Evolutionary conservation across 306 rosid genomes (phyloP), one percentile per base, ranked within the genome.

Genomic region (Datisca glomerata): DNA sequence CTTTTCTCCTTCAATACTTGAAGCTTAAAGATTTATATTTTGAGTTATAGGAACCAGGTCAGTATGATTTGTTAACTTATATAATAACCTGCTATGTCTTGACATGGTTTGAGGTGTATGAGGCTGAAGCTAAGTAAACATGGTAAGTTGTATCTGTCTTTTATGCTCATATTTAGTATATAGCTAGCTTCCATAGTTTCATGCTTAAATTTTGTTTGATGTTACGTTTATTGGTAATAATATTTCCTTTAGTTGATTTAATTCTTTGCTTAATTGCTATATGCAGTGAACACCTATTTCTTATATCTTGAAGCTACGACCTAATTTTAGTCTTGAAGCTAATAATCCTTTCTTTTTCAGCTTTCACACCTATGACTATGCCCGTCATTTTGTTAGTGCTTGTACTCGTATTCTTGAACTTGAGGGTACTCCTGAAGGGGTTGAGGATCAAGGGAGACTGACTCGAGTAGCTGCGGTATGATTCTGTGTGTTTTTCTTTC

Each of bases 401-500:
- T 85, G 93, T 51, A 85, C 87, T 50, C 95, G 95, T 45, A 76
- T 80, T 55, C 87, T 85, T 58, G 87, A 87, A 51, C 87, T 80
- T 53, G 93, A 85, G 71, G 87, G 95, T 40, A 85, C 93, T 0
- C 95, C 93, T 33, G 95, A 85, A 59, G 93, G 95, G 32, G 95
- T 85, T 64, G 95, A 74, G 67, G 76, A 85, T 67, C 93, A 80
- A 65, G 95, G 93, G 59, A 76, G 60, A 70, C 76, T 85, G 52
- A 85, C 96, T 43, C 76, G 96, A 49, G 93, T 85, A 33, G 84
- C 96, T 64, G 96, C 96, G 32, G 96, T 82, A 73, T 46, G 89
- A 50, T 17, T 27, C 12, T 15, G n/a, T 8, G 2, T 36, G n/a
- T 49, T 2, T 34, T 35, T 10, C 1, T 19, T 0, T 35, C 34